phyloP scores from a whole-genome alignment of 345 rosid species.

The Stellera chamaejasme region DNA sequence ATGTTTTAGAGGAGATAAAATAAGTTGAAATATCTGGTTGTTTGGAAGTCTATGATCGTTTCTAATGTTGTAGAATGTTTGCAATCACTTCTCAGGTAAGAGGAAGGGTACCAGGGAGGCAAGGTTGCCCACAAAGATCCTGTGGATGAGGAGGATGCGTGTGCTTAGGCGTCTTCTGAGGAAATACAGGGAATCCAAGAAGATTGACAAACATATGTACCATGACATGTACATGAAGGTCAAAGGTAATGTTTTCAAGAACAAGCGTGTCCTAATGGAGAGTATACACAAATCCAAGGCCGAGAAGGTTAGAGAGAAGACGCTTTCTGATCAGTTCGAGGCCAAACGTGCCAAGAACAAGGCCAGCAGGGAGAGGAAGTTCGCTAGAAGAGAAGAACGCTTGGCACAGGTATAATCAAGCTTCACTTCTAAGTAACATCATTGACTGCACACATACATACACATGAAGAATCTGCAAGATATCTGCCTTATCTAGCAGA shows the following conservation, averaged over 20 bases:
- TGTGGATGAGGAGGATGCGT: slow-evolving; percentile 76
- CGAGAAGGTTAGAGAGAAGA: slow-evolving; percentile 72
- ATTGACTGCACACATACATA: not conserved
- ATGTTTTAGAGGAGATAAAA: not conserved
- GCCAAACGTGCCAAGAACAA: slow-evolving; percentile 70
- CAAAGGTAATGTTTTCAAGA: slow-evolving; percentile 72
- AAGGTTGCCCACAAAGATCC: slow-evolving; percentile 64
- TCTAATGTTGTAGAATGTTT: not conserved
- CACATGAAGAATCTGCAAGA: not conserved
- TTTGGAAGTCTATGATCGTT: too few species aligned
- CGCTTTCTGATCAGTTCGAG: slow-evolving; percentile 61
- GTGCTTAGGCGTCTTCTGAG: slow-evolving; percentile 54
- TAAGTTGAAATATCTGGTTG: not conserved
- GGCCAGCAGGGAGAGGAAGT: slow-evolving; percentile 69
- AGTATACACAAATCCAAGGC: slow-evolving; percentile 70
- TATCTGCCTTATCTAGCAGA: not conserved
- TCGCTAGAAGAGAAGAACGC: slow-evolving; percentile 66
- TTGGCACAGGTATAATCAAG: slow-evolving; percentile 40
- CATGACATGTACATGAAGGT: slow-evolving; percentile 88
- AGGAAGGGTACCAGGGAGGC: slow-evolving; percentile 78
- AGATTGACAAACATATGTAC: slow-evolving; percentile 79
- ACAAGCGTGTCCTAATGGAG: slow-evolving; percentile 77
- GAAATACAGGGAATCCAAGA: slow-evolving; percentile 57
- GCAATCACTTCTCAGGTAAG: slow-evolving; percentile 37
- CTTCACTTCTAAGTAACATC: not conserved